Base-by-base conservation (phyloP, 768 basidiomycete species). In the Mycena kentingensis region DNA sequence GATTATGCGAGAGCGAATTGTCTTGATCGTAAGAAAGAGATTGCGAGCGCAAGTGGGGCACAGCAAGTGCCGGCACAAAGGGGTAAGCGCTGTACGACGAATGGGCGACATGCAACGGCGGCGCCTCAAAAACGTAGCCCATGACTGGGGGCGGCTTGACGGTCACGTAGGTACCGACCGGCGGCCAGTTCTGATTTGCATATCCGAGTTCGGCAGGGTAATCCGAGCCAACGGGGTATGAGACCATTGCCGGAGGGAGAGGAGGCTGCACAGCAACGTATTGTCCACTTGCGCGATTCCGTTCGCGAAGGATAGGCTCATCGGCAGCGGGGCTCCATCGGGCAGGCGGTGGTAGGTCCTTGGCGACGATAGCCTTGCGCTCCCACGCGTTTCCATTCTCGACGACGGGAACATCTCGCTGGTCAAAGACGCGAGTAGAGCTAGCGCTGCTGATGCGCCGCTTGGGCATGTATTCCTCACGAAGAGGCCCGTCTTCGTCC, bases 321-420 rank as follows among this genome's bases (percentile, higher is more conserved):
- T 88, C 88, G n/a, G 78, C 85, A 12, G 83, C 78, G 42, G 89
- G 88, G 62, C 87, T 88, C 89, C 89, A 91, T 66, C 84, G 84
- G 2, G 88, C 83, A 21, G 89, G 88, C 21, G 88, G 86, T 38
- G 88, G 88, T 16, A 90, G 65, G 12, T 62, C 31, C 34, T 75
- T 76, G 28, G 70, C 63, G 15, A 65, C 36, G 43, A 52, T 38
- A 42, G 45, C 47, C 46, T 65, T 61, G 52, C 51, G 39, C 49
- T 49, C 48, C 60, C 58, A 57, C 60, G 55, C 54, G 49, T 62
- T 32, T 63, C 61, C 58, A 24, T 25, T 31, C 22, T 57, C 51
- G 43, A 45, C 48, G 42, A 24, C 45, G 29, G 46, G 46, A n/a
- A 32, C 51, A 24, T 60, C 54, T 34, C 48, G 49, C n/a, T 46